phyloP scores from a whole-genome alignment of 75 land plant species.

The Cupressus sempervirens region DNA sequence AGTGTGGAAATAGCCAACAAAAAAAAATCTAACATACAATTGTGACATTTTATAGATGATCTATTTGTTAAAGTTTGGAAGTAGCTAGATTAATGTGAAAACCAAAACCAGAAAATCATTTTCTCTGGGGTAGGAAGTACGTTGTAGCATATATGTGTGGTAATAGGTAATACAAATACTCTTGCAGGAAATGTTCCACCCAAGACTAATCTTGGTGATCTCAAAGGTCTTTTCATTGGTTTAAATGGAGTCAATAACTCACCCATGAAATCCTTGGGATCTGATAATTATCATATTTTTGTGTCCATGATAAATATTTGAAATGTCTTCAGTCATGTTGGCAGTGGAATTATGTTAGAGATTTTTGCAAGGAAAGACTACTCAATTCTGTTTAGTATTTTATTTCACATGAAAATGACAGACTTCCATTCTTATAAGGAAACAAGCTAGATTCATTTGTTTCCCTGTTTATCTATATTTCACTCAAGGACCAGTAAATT shows the following conservation, averaged over 20 bases:
- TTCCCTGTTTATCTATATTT: too few species aligned
- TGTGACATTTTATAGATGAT: not conserved
- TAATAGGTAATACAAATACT: constrained; percentile 88
- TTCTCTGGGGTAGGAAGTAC: not conserved
- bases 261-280: too few species aligned
- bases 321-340: too few species aligned
- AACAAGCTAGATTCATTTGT: too few species aligned
- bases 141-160: not conserved
- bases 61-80: not conserved
- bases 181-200: constrained; percentile 98
- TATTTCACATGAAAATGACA: too few species aligned
- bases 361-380: too few species aligned
- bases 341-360: too few species aligned
- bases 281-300: too few species aligned
- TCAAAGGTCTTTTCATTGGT: constrained; percentile 91
- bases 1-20: not conserved
- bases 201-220: constrained; percentile 95
- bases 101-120: not conserved
- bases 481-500: too few species aligned
- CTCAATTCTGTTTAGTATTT: too few species aligned
- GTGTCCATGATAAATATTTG: too few species aligned
- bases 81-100: not conserved
- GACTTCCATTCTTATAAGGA: too few species aligned
- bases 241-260: constrained; percentile 82
- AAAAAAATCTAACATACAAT: not conserved